Evolutionary conservation across 1,139 yeast genomes (phyloP), one percentile per base, ranked within the genome.

Genomic region (Geotrichum histeridarum): DNA sequence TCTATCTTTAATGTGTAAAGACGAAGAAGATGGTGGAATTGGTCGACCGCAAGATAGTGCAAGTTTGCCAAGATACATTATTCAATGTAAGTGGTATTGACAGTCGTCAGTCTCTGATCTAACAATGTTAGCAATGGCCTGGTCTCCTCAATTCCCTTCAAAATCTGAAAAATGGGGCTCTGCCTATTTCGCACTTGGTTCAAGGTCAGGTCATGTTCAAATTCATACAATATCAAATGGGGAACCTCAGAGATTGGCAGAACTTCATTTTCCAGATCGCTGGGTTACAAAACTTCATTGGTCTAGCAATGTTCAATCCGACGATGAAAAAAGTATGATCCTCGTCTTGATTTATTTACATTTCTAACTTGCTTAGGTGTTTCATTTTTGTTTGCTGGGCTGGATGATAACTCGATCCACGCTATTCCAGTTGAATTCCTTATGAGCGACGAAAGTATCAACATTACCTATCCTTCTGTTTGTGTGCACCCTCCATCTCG

Each of bases 121-220:
- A 37, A 37, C 31, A 30, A 15, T 11, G 15, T 14, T 17, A 54
- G 54, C 51, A 11, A 38, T 50, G 45, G 45, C 45, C 2, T 51
- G 54, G 56, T 54, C 56, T 4, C 49, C 54, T 2, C 49, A 41
- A 22, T 48, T 51, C 31, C 48, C 50, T 18, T 30, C 51, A 7
- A 22, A 30, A 14, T 11, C 51, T 5, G 9, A 42, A 5, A 54
- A 51, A 47, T 54, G 56, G 56, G 56, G 56, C 1, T 8, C 33
- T 2, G 38, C 43, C 8, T 54, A 39, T 36, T 44, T 54, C 42
- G 56, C 52, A 4, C 18, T 50, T 30, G 51, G 54, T 11, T 36
- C 51, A 15, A 53, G 33, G 42, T 44, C 53, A 9, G 55, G 55
- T 4, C 46, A 35, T n/a, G 18, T 49, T 2, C 17, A 32, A 38